Evolutionary conservation across 2,329 filamentous ascomycete genomes (phyloP).

Genomic region (Fusarium sp.): DNA sequence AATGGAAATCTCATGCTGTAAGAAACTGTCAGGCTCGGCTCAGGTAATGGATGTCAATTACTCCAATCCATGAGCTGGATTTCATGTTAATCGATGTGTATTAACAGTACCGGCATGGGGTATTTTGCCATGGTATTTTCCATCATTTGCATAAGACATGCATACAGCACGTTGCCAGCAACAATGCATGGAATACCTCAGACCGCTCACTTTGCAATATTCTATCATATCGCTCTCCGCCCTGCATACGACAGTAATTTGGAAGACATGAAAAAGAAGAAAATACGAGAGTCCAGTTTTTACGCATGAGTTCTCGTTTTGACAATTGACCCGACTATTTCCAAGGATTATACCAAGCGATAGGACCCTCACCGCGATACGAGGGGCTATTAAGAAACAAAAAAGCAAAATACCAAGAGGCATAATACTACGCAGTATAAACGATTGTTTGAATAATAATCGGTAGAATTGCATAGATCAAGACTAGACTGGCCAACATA

Average conservation of each 20-base stretch:
- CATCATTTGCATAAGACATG: conserved; percentile 8
- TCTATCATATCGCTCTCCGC: background rate
- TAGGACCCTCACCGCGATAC: background rate
- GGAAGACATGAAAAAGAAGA: background rate
- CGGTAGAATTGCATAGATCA: background rate
- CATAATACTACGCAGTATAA: background rate
- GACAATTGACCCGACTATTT: background rate
- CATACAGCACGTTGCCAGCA: background rate
- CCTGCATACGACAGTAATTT: conserved; percentile 3
- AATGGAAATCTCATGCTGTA: background rate
- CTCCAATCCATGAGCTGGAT: background rate
- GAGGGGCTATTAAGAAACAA: background rate
- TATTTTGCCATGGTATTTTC: background rate
- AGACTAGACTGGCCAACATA: background rate
- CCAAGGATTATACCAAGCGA: background rate
- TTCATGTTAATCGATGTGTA: background rate
- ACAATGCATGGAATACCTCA: conserved; percentile 31
- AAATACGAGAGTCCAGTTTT: conserved; percentile 18
- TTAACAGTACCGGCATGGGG: background rate
- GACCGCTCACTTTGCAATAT: background rate
- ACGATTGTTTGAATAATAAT: background rate
- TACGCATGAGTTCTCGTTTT: background rate
- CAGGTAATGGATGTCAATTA: background rate
- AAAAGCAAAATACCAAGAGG: background rate
- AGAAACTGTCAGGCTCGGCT: background rate